Conservation (phyloP, 2,329 filamentous ascomycete species). For the Rhynchosporium agropyri region DNA sequence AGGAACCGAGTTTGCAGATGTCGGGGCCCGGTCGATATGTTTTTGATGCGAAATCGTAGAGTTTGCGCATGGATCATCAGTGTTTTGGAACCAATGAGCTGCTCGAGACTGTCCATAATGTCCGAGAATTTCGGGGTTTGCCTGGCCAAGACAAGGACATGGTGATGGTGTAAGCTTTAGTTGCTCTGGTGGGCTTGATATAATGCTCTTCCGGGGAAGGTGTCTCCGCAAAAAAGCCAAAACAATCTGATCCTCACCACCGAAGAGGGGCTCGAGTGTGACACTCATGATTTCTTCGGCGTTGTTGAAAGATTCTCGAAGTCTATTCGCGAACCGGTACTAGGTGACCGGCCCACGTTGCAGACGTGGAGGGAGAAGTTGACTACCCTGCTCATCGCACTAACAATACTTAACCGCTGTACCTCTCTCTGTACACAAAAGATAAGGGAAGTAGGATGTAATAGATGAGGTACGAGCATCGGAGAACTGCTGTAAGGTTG, state of each 20-base stretch:
- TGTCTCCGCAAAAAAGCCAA: slow-evolving; percentile 17
- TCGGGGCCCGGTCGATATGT: background rate
- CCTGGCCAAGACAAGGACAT: slow-evolving; percentile 7
- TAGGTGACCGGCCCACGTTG: slow-evolving; percentile 21
- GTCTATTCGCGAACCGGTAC: slow-evolving; percentile 14
- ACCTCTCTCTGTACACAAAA: background rate
- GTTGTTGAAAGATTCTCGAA: slow-evolving; percentile 17
- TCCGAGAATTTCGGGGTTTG: slow-evolving; percentile 28
- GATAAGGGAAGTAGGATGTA: background rate
- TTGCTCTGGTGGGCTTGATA: slow-evolving; percentile 2
- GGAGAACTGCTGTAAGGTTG: too few relatives aligned
- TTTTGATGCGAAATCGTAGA: slow-evolving; percentile 5
- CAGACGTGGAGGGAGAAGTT: slow-evolving; percentile 19
- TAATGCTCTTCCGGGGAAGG: slow-evolving; percentile 7
- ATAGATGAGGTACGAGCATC: too few relatives aligned
- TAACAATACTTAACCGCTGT: too few relatives aligned
- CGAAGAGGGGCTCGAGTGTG: slow-evolving; percentile 24
- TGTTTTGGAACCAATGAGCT: slow-evolving; percentile 5
- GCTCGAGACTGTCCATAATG: slow-evolving; percentile 24
- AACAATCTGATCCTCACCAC: slow-evolving; percentile 25
- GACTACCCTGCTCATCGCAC: too few relatives aligned
- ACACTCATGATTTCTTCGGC: slow-evolving; percentile 28
- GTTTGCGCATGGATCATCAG: background rate
- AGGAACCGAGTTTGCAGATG: slow-evolving; percentile 7
- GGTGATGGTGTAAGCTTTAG: background rate